Base-by-base conservation (phyloP, 768 basidiomycete species). In the Pisolithus orientalis region DNA sequence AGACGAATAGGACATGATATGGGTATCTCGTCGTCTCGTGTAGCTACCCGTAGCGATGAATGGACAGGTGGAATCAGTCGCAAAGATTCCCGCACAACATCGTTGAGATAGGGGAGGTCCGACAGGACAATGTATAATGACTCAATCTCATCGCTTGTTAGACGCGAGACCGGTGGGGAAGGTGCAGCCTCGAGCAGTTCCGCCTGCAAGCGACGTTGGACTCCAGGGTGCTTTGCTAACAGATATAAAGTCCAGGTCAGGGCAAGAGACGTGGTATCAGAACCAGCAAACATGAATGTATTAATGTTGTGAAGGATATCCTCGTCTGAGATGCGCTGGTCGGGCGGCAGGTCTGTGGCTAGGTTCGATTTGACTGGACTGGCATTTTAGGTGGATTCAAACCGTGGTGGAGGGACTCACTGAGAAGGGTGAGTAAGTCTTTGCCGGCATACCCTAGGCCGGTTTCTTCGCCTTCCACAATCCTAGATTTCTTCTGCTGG, bases 201-300 rank as follows among this genome's bases (percentile, higher is more conserved):
- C 1, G 73, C 64, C 13, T 90, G 84, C 5, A 97, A 76, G 27
- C 79, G 82, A 40, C 73, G 72, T 66, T 96, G 94, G 13, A 84
- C 64, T 1, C 72, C 72, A 0, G 83, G 83, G 62, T 89, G 69
- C 58, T 79, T 75, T 0, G 90, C 82, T 38, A 96, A 78, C 14
- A 88, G 71, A 52, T 83, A 72, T n/a, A 95, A 66, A 2, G 84
- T 83, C 93, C 94, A 96, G 0, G 89, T 89, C 42, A 95, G 69
- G 5, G 85, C 79, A 28, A 94, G 80, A 2, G 88, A 87, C 10
- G 86, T 86, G 0, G 91, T 90, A 61, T 94, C 91, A 11, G 92
- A 90, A 4, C 93, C 93, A 21, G 87, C 90, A 64, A 93, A 91
- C 76, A 93, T 82, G 65, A 94, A 88, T 0, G 91, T 93, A 59